Percentiles rank a stretch among this genome's conserved stretches.
phyloP scores from a whole-genome alignment of 1,284 basidiomycete species.

The Vanrija humicola region DNA sequence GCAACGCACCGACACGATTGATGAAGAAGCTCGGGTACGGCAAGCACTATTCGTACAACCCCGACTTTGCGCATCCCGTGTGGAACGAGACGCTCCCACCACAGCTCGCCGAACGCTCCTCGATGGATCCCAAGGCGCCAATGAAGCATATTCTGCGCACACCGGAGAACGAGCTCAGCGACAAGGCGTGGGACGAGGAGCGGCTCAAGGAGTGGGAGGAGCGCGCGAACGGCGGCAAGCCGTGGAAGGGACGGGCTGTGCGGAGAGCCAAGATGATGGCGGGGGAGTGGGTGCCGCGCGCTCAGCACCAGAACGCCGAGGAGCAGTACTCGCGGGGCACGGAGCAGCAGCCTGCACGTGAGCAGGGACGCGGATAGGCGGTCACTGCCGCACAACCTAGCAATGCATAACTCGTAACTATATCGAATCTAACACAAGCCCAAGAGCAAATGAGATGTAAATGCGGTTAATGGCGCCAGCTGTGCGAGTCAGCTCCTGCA shows the following conservation, averaged over 20 bases:
- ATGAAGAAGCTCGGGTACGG: constrained; percentile 80
- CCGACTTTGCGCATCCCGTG: constrained; percentile 70
- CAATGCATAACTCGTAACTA: no score
- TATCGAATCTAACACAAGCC: background rate
- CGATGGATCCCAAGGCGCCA: constrained; percentile 19
- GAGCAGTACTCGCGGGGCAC: no score
- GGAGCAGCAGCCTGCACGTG: no score
- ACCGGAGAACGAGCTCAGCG: constrained; percentile 54
- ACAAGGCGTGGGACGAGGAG: constrained; percentile 71
- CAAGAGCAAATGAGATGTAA: background rate
- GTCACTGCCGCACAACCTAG: no score
- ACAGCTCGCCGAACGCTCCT: constrained; percentile 43
- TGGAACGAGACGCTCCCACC: constrained; percentile 57
- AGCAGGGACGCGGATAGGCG: no score
- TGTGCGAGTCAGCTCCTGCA: background rate
- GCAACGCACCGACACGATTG: constrained; percentile 80
- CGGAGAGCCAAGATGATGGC: background rate
- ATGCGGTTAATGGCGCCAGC: background rate
- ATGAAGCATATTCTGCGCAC: constrained; percentile 54
- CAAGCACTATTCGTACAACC: constrained; percentile 72
- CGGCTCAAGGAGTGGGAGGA: constrained; percentile 68
- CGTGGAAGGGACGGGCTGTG: constrained; percentile 60
- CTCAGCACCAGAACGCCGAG: no score
- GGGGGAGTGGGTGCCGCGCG: no score
- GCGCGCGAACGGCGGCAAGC: constrained; percentile 58